phyloP scores from a whole-genome alignment of 2,329 filamentous ascomycete genomes.

The Hypoxylon sp. region DNA sequence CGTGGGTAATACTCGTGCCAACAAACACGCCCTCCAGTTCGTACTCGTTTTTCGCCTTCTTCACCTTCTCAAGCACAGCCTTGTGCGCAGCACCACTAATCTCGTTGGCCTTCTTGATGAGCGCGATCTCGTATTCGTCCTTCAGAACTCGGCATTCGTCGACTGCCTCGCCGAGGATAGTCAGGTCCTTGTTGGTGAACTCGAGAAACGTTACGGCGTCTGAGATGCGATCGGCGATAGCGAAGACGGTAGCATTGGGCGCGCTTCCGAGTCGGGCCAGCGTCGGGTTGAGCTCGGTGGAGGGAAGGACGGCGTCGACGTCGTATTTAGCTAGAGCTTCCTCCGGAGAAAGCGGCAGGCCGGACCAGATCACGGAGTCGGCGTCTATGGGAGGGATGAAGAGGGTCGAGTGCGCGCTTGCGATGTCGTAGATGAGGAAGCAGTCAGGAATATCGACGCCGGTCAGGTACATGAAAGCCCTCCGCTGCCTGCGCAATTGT shows the following conservation, averaged over 20 bases:
- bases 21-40: slow-evolving; percentile 87
- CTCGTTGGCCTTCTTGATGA: slow-evolving; percentile 78
- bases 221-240: slow-evolving; percentile 82
- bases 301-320: slow-evolving; percentile 80
- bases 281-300: slow-evolving; percentile 80
- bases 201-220: slow-evolving; percentile 76
- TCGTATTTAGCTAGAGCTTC: slow-evolving; percentile 84
- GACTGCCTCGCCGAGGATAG: slow-evolving; percentile 70
- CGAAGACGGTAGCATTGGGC: slow-evolving; percentile 70
- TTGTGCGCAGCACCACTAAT: slow-evolving; percentile 76
- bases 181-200: slow-evolving; percentile 73
- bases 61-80: slow-evolving; percentile 70
- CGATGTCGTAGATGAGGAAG: slow-evolving; percentile 83
- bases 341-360: slow-evolving; percentile 80
- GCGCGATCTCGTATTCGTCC: slow-evolving; percentile 78
- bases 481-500: slow-evolving; percentile 73
- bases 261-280: slow-evolving; percentile 65
- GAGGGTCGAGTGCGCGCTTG: slow-evolving; percentile 78
- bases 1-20: slow-evolving; percentile 78
- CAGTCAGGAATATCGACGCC: slow-evolving; percentile 84
- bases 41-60: slow-evolving; percentile 77
- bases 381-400: slow-evolving; percentile 91
- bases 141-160: slow-evolving; percentile 77
- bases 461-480: slow-evolving; percentile 94
- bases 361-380: slow-evolving; percentile 94